A percentile compares a stretch with the other conserved stretches of the same genome.
These are phyloP conservation scores for Sodiomyces alkalinus DNA, from an alignment of 2,329 filamentous ascomycete genomes.

Conservation along the genomic window DNA sequence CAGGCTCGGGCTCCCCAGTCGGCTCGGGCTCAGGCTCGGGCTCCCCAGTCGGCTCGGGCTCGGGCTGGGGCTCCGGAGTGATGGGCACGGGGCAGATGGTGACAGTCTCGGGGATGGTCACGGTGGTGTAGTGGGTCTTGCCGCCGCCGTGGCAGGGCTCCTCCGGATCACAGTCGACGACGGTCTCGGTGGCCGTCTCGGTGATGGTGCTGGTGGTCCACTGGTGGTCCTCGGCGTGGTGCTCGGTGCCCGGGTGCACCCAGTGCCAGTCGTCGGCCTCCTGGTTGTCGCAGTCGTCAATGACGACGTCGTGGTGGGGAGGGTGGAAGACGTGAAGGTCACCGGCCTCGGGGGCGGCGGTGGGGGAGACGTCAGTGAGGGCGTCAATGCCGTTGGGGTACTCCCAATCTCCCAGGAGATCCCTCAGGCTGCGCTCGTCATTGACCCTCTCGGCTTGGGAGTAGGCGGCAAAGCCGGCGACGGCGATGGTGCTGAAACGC, in stretches of 20 bases:
- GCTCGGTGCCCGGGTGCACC: slow-evolving; percentile 15
- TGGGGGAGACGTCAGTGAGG: slow-evolving; percentile 10
- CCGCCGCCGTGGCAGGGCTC: slow-evolving; percentile 22
- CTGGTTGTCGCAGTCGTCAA: slow-evolving; percentile 20
- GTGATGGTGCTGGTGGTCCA: slow-evolving; percentile 28
- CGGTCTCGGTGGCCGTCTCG: slow-evolving; percentile 20
- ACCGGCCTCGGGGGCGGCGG: slow-evolving; percentile 10
- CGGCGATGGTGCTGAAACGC: slow-evolving; percentile 7
- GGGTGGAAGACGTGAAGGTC: slow-evolving; percentile 20
- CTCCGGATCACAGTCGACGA: slow-evolving; percentile 21
- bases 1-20: no score
- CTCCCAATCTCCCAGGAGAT: slow-evolving; percentile 8
- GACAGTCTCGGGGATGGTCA: slow-evolving; percentile 22
- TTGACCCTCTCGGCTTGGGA: slow-evolving; percentile 4
- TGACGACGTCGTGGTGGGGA: slow-evolving; percentile 17
- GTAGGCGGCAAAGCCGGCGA: slow-evolving; percentile 7
- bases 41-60: slow-evolving; percentile 11
- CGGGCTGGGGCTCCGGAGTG: slow-evolving; percentile 11
- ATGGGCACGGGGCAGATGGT: slow-evolving; percentile 28
- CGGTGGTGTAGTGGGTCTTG: slow-evolving; percentile 19
- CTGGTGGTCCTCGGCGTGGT: slow-evolving; percentile 11
- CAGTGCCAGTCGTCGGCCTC: slow-evolving; percentile 19
- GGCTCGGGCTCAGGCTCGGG: background rate
- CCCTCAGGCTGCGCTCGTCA: background rate
- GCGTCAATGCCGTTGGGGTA: slow-evolving; percentile 10